phyloP scores from a whole-genome alignment of 345 rosid species.

The Citrus unshiu region DNA sequence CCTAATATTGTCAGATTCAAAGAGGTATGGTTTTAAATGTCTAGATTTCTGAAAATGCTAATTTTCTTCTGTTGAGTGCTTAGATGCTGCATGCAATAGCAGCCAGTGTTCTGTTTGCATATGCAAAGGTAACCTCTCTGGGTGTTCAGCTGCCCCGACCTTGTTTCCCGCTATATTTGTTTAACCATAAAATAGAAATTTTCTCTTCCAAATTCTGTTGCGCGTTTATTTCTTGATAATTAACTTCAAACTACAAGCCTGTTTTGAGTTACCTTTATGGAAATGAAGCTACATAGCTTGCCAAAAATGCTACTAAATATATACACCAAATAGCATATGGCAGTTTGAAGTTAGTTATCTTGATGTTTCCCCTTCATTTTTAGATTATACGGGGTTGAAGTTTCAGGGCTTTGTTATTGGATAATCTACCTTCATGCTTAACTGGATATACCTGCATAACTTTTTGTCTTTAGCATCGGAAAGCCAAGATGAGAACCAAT shows the following conservation, averaged over 20 bases:
- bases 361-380: not conserved
- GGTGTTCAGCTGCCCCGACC: not conserved
- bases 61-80: not conserved
- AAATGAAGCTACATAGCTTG: not conserved
- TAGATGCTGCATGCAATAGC: not conserved
- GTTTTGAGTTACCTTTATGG: not conserved
- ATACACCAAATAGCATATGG: not conserved
- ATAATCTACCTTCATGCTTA: not conserved
- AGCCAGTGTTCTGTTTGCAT: not conserved
- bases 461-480: not conserved
- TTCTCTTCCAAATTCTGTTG: not conserved
- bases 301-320: not conserved
- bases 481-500: not conserved
- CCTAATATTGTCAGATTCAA: constrained; percentile 70
- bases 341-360: not conserved
- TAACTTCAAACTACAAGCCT: not conserved
- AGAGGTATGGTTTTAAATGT: constrained; percentile 34
- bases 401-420: not conserved
- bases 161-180: no score
- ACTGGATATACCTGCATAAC: not conserved
- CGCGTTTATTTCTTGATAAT: not conserved
- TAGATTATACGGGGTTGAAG: not conserved
- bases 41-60: not conserved
- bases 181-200: not conserved
- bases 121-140: not conserved